Conservation (phyloP, 2,329 filamentous ascomycete species). For the Geoglossum cookeanum region DNA sequence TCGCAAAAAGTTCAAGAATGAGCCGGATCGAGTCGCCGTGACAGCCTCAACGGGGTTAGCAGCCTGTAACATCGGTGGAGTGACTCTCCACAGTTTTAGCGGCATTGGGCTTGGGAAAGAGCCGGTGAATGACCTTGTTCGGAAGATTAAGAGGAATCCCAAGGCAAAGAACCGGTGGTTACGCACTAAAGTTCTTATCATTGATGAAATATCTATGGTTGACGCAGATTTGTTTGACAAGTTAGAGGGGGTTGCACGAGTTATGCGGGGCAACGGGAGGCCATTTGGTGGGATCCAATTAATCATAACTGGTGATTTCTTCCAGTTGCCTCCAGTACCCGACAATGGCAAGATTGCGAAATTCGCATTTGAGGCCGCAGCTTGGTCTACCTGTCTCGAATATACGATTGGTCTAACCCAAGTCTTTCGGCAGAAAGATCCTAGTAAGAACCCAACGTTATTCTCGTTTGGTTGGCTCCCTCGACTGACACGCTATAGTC, state of each 20-base stretch:
- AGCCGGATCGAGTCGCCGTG: slow-evolving; percentile 73
- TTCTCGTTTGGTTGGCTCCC: neutral
- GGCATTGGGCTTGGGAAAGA: slow-evolving; percentile 94
- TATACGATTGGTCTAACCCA: slow-evolving; percentile 91
- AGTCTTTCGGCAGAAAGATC: slow-evolving; percentile 88
- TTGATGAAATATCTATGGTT: slow-evolving; percentile 98
- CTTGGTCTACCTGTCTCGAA: slow-evolving; percentile 82
- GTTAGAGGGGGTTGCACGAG: slow-evolving; percentile 68
- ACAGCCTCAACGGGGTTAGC: slow-evolving; percentile 92
- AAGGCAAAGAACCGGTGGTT: slow-evolving; percentile 85
- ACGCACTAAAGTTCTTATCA: slow-evolving; percentile 65
- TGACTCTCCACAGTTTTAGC: slow-evolving; percentile 88
- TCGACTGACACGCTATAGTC: slow-evolving; percentile 26
- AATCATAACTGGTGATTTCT: slow-evolving; percentile 92
- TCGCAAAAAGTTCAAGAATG: slow-evolving; percentile 53
- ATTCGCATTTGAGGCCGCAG: slow-evolving; percentile 82
- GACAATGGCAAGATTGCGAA: slow-evolving; percentile 55
- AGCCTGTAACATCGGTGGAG: slow-evolving; percentile 89
- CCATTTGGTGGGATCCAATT: slow-evolving; percentile 94
- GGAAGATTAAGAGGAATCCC: slow-evolving; percentile 73
- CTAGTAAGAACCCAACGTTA: slow-evolving; percentile 25
- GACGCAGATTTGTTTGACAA: slow-evolving; percentile 96
- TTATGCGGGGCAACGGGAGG: slow-evolving; percentile 71
- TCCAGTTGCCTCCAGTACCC: slow-evolving; percentile 86
- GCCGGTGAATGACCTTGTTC: slow-evolving; percentile 56